phyloP scores from a whole-genome alignment of 805 yeast genomes.

The Hanseniaspora vineae region DNA sequence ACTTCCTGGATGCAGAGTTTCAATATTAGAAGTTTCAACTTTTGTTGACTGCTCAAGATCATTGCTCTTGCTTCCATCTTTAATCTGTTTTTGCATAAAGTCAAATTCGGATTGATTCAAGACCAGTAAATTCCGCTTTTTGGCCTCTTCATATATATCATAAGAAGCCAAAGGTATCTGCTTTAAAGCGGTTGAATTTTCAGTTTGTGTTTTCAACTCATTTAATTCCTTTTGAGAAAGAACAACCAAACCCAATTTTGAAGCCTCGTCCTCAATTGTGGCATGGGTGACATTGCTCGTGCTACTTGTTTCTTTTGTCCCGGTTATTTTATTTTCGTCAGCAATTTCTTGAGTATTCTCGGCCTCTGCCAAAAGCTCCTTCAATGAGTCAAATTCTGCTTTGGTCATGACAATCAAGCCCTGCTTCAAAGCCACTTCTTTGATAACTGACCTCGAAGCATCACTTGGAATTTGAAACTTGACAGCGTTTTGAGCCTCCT shows the following conservation, averaged over 20 bases:
- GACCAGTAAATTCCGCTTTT: too few species aligned
- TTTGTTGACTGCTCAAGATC: too few species aligned
- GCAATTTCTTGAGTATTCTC: neutral
- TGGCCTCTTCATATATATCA: too few species aligned
- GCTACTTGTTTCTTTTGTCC: neutral
- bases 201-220: neutral
- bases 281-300: neutral
- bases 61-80: too few species aligned
- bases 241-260: neutral
- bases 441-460: too few species aligned
- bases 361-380: neutral
- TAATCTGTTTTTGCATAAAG: too few species aligned
- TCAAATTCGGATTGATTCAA: too few species aligned
- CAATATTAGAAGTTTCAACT: too few species aligned
- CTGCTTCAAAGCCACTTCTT: neutral
- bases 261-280: neutral
- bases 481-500: neutral
- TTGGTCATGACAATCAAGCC: neutral
- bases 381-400: neutral
- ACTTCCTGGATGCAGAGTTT: too few species aligned
- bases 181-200: neutral
- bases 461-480: too few species aligned
- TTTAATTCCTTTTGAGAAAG: neutral
- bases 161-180: too few species aligned
- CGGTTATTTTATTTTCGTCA: neutral